phyloP scores from a whole-genome alignment of 2,329 filamentous ascomycete species.

The Alternaria sp. region DNA sequence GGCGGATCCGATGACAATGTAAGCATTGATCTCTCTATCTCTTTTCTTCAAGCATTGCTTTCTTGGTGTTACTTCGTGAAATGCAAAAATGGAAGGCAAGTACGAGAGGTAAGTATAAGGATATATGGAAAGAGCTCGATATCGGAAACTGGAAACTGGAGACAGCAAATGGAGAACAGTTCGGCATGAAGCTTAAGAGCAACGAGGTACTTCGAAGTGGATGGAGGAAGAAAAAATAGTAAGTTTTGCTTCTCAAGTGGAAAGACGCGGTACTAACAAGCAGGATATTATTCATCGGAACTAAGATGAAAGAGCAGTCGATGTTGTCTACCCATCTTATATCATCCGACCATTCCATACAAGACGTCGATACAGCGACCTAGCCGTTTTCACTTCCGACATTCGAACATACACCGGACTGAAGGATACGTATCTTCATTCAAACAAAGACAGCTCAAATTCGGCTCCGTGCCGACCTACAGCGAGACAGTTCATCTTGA shows the following conservation, averaged over 20 bases:
- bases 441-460: neutral
- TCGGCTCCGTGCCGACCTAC: neutral
- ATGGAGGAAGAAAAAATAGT: neutral
- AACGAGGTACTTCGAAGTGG: too few relatives aligned
- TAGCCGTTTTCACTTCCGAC: too few relatives aligned
- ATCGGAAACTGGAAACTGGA: too few relatives aligned
- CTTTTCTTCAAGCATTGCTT: neutral
- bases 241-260: neutral
- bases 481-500: neutral
- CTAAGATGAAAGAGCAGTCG: neutral
- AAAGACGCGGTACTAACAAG: neutral
- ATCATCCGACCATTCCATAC: neutral
- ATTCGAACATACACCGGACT: neutral
- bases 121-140: neutral
- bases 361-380: neutral
- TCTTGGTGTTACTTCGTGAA: too few relatives aligned
- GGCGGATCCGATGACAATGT: neutral
- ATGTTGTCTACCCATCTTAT: neutral
- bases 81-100: neutral
- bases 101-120: neutral
- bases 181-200: neutral
- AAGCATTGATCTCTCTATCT: neutral
- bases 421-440: neutral
- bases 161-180: neutral
- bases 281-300: neutral